Evolutionary conservation across 1,284 basidiomycete genomes (phyloP), one percentile per base, ranked within the genome.

Genomic region (Wolfiporia cocos): DNA sequence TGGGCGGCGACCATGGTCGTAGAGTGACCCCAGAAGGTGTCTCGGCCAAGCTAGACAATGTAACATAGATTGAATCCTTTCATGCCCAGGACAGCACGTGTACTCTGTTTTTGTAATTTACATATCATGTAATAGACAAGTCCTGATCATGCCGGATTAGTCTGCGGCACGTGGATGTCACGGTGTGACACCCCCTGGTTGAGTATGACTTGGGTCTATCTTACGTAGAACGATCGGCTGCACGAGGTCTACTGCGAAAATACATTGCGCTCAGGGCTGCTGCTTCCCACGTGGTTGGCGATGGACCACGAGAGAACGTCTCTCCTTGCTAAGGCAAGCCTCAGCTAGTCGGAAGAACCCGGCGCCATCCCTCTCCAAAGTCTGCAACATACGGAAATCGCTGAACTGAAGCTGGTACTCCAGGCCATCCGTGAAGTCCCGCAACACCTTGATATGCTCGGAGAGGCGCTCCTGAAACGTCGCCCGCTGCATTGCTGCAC

Each of bases 391-490:
- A 6, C 20, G 5, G 9, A 10, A 19, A 17, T 40, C 39, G 14
- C 33, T 31, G 39, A 58, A 58, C 37, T 56, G 52, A 3, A 42
- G 12, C 38, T 56, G 53, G 42, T 55, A 48, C 26, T 47, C 34
- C 24, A 55, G 34, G 2, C 47, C 50, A 37, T 46, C 40, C 24
- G 32, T 14, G 54, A 52, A 36, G 20, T 36, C 34, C 20, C 15
- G 10, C 6, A 36, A 22, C n/a, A n/a, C n/a, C n/a, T n/a, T n/a
- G n/a, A n/a, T n/a, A n/a, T n/a, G n/a, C n/a, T n/a, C n/a, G n/a
- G n/a, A n/a, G n/a, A n/a, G 10, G 9, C 11, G 32, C n/a, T 51
- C 47, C 20, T 7, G 7, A 28, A 28, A 28, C 7, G 26, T 28
- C 14, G 26, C 26, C 14, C 26, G 26, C 26, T 14, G 9, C 7